A percentile compares a stretch with the other conserved stretches of the same genome.
Evolutionary conservation across 768 basidiomycete species (phyloP).

Genomic region (Megacollybia marginata): DNA sequence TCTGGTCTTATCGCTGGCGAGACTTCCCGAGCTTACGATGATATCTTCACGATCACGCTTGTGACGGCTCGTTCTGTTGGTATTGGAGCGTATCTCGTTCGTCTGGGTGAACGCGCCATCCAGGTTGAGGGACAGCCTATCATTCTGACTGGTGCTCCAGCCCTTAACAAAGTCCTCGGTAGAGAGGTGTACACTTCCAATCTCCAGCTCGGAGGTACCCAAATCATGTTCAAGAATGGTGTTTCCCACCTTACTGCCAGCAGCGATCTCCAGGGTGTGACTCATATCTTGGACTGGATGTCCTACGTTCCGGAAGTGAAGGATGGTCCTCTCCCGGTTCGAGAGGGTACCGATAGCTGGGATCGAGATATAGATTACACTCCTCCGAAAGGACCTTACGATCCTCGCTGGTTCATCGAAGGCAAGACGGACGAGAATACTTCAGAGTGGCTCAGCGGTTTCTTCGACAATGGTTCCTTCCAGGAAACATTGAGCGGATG

Average conservation of each 20-base stretch:
- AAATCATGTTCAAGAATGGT: conserved; percentile 99
- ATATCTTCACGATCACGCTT: conserved; percentile 98
- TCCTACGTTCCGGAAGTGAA: conserved; percentile 87
- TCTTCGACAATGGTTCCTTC: conserved; percentile 97
- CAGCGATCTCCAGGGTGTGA: conserved; percentile 93
- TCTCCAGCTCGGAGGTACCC: conserved; percentile 97
- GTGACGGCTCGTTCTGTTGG: conserved; percentile 98
- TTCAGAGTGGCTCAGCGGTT: conserved; percentile 74
- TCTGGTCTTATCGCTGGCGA: conserved; percentile 98
- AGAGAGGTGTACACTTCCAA: conserved; percentile 99
- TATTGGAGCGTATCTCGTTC: conserved; percentile 97
- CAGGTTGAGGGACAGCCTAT: conserved; percentile 99
- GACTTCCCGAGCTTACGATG: conserved; percentile 96
- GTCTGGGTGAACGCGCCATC: conserved; percentile 93
- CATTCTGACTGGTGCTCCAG: conserved; percentile 94
- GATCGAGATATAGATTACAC: conserved; percentile 87
- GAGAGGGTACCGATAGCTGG: conserved; percentile 71
- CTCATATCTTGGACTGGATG: conserved; percentile 90
- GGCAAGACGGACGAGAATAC: conserved; percentile 85
- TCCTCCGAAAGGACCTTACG: conserved; percentile 92
- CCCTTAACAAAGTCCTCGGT: conserved; percentile 97
- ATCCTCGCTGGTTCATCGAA: conserved; percentile 97
- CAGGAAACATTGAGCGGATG: conserved; percentile 98
- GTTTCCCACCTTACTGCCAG: conserved; percentile 93
- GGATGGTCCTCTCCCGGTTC: conserved; percentile 73